phyloP scores from a whole-genome alignment of 768 basidiomycete species.

The Rhizopogon roseolus region DNA sequence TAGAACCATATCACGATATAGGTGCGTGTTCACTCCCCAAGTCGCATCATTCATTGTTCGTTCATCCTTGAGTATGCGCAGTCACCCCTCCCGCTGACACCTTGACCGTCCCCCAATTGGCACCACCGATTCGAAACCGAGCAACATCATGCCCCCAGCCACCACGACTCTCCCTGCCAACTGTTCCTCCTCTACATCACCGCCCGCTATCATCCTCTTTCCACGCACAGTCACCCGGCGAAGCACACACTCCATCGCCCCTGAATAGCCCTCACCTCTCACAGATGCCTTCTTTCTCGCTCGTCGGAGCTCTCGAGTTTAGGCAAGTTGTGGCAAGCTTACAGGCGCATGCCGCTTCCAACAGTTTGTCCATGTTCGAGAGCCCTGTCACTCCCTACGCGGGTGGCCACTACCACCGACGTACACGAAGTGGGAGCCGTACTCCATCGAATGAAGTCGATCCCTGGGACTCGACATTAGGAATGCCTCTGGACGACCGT shows the following conservation, averaged over 20 bases:
- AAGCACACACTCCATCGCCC: slow-evolving; percentile 45
- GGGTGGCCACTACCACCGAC: slow-evolving; percentile 65
- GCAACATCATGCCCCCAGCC: slow-evolving; percentile 31
- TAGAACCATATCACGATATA: slow-evolving; percentile 32
- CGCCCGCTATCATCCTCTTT: slow-evolving; percentile 10
- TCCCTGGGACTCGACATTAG: slow-evolving; percentile 49
- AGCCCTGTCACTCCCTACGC: slow-evolving; percentile 65
- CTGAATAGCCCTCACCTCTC: slow-evolving; percentile 31
- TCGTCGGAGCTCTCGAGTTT: slow-evolving; percentile 95
- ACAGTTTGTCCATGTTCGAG: slow-evolving; percentile 62
- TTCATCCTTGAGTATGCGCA: slow-evolving; percentile 8
- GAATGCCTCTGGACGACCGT: slow-evolving; percentile 48
- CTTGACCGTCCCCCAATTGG: slow-evolving; percentile 12
- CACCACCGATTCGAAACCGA: slow-evolving; percentile 35
- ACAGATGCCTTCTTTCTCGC: slow-evolving; percentile 80
- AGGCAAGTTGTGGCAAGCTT: slow-evolving; percentile 84
- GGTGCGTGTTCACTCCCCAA: slow-evolving; percentile 40
- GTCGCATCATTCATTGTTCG: neutral
- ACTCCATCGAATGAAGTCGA: slow-evolving; percentile 33
- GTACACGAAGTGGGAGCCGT: slow-evolving; percentile 24
- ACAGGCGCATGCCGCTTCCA: slow-evolving; percentile 58
- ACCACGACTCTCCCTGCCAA: slow-evolving; percentile 31
- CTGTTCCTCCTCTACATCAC: slow-evolving; percentile 37
- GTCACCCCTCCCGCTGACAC: slow-evolving; percentile 2
- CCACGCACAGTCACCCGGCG: slow-evolving; percentile 16